A percentile compares a stretch with the other conserved stretches of the same genome.
Conservation (phyloP, 2,329 filamentous ascomycete genomes). For the Ophiocordyceps australis region DNA sequence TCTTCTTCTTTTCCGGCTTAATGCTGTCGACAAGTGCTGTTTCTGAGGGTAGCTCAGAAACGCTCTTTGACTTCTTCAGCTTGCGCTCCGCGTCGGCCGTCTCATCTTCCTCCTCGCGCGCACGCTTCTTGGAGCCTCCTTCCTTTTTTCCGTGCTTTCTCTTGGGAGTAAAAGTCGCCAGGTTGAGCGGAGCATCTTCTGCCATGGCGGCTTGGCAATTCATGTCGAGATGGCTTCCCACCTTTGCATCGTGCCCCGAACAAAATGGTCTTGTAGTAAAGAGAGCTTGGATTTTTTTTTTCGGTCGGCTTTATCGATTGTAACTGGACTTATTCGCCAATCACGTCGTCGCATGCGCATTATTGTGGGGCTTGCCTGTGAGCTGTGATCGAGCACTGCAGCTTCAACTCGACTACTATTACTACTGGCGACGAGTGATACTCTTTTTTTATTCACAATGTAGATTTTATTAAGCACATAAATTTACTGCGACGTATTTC, state of each 20-base stretch:
- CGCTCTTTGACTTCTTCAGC: constrained; percentile 31
- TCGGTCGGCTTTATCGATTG: not conserved
- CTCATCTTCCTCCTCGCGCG: constrained; percentile 24
- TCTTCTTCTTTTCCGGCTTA: constrained; percentile 13
- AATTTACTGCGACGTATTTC: too few relatives aligned
- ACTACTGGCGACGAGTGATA: too few relatives aligned
- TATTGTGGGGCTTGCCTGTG: too few relatives aligned
- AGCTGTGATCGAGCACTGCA: too few relatives aligned
- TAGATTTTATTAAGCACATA: too few relatives aligned
- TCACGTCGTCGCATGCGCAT: too few relatives aligned
- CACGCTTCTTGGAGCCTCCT: constrained; percentile 23
- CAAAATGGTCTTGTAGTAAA: too few relatives aligned
- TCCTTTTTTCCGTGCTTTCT: constrained; percentile 21
- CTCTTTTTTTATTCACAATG: too few relatives aligned
- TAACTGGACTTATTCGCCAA: too few relatives aligned
- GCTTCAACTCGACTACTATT: too few relatives aligned
- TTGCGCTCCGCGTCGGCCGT: constrained; percentile 21
- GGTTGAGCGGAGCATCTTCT: constrained; percentile 12
- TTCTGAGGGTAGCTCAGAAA: constrained; percentile 8
- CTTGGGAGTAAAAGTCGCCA: constrained; percentile 13
- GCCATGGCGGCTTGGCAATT: constrained; percentile 12
- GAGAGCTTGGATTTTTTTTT: not conserved
- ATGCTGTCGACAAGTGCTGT: not conserved
- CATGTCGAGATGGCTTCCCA: not conserved
- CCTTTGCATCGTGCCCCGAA: too few relatives aligned